Base-by-base conservation (phyloP, 257 asterid genomes). In the Scutellaria baicalensis region DNA sequence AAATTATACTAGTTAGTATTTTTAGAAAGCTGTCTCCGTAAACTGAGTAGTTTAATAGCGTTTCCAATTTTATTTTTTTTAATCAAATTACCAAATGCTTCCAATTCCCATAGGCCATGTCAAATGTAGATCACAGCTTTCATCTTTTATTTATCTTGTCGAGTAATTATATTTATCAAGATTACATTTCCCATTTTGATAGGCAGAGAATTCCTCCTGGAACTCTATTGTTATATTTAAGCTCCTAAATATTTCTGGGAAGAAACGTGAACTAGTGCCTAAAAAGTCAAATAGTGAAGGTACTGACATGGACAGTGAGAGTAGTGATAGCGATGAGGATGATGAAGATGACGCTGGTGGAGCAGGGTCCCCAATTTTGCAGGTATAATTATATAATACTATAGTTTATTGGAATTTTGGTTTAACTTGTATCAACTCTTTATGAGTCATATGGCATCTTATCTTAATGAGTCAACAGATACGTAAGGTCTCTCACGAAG, bases 251-350 rank as follows among this genome's bases (percentile, higher is more conserved):
- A 71, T 94, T 70, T 91, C 97, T 33, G 99, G 99, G 13, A 94
- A 89, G 84, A 91, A 87, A 59, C 93, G 91, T 16, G 89, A 82
- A 8, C 65, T 88, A 47, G 78, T 88, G 72, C 96, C 97, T 2
- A 84, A 81, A 51, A 83, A 82, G 71, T 45, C 50, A 60, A 70
- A 72, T 33, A 58, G 64, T 13, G 96, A 82, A 64, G 95, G 78
- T 57, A 49, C 89, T 64, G 99, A 83, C 64, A 89, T 85, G 91
- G 97, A 89, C 9, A 79, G 91, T 47, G 93, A 93, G 23, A 86
- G 92, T 45, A 91, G 96, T 63, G 96, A 89, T 60, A 90, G 93
- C 70, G 95, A 90, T 5, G 87, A 84, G 54, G 96, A 88, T 68
- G 95, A 77, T 39, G 96, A 83, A 23, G 90, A 78, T 68, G 86